Base-by-base conservation (phyloP, 2,329 filamentous ascomycete genomes). In the Dothistroma septosporum region DNA sequence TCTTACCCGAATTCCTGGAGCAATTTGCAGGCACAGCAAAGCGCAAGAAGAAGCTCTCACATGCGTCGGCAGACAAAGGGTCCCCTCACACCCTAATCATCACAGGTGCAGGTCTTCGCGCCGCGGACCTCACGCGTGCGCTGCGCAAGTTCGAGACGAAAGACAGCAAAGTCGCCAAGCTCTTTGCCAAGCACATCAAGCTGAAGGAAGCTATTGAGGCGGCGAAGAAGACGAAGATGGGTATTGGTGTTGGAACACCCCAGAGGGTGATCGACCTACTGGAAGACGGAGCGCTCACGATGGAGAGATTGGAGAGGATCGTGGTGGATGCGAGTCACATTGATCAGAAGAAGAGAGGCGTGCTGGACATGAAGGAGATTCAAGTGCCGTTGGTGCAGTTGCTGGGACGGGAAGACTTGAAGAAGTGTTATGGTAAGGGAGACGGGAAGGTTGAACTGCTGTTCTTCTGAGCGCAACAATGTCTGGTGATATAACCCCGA, bases 151-250 rank as follows among this genome's bases (percentile, higher is more conserved):
- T 94, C 69, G 90, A 92, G 72, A 87, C 83, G 56, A 91, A 94
- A 74, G 86, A 91, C 9, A 86, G 83, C 54, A 83, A 85, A 50
- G 87, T 99, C 1, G 89, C 90, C 1, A 99, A 99, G 76, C 80
- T 99, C 73, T 99, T 99, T 75, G 93, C 94, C 33, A 99, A 99
- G 76, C 94, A 99, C 75, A 96, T 99, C 80, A 99, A 99, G 77
- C 77, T 99, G 11, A 85, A 90, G 57, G 93, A 97, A 69, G 90
- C 92, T 35, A 85, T 92, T 56, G 82, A 88, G 61, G 90, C 89
- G 72, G 85, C 96, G 47, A 83, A 89, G 70, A 83, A 80, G 64
- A 80, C 79, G 56, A 82, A 81, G 63, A 90, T 92, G 12, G 91
- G 91, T 31, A 90, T 97, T 64, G 92, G 89, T 2, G 91, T 97